phyloP scores from a whole-genome alignment of 2,329 filamentous ascomycete genomes.

The Fusarium protoensiforme region DNA sequence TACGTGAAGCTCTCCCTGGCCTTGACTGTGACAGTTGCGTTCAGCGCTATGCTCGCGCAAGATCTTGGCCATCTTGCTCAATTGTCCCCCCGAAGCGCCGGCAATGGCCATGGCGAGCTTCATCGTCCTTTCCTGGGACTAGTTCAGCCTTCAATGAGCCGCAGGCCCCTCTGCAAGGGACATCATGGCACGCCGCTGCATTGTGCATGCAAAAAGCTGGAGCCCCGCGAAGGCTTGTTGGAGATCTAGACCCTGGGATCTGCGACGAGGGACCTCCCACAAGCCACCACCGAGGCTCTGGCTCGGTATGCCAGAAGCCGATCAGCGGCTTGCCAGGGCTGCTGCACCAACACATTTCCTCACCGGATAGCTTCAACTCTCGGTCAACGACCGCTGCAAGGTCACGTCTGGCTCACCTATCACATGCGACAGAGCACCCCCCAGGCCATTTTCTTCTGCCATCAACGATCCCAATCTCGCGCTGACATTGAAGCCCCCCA shows the following conservation, averaged over 20 bases:
- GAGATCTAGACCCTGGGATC: conserved; percentile 41
- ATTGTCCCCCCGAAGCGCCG: conserved; percentile 3
- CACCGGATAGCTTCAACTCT: not conserved
- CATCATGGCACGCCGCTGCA: conserved; percentile 32
- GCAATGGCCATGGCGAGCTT: conserved; percentile 11
- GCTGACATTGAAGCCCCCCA: not conserved
- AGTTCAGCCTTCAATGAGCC: conserved; percentile 33
- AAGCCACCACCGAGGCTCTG: conserved; percentile 30
- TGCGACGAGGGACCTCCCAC: conserved; percentile 22
- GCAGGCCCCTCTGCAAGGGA: conserved; percentile 40
- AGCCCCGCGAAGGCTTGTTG: conserved; percentile 41
- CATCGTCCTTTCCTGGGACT: conserved; percentile 24
- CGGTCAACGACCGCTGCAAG: not conserved
- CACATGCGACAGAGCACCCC: not conserved
- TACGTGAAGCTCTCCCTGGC: conserved; percentile 3
- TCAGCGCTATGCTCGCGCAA: conserved; percentile 7
- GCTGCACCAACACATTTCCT: not conserved
- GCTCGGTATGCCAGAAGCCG: conserved; percentile 7
- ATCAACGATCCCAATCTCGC: conserved; percentile 1
- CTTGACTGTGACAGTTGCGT: conserved; percentile 3
- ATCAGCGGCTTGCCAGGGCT: not conserved
- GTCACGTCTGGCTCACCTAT: not conserved
- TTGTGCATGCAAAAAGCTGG: conserved; percentile 42
- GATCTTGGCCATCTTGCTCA: conserved; percentile 19
- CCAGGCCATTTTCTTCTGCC: not conserved